phyloP scores from a whole-genome alignment of 371 early-diverging fungal species.

The Funneliformis caledonium region DNA sequence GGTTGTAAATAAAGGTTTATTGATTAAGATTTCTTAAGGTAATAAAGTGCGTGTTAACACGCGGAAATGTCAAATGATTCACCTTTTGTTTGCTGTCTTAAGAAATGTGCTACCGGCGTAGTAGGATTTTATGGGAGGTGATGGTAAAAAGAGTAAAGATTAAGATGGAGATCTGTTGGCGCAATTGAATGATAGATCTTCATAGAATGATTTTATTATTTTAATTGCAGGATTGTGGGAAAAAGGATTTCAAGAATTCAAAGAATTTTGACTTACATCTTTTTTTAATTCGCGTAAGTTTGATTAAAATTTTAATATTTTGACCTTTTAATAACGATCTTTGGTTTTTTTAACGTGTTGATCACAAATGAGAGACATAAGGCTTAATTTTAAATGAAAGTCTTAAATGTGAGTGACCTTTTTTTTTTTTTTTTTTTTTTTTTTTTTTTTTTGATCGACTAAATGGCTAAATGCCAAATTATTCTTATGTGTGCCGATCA shows the following conservation, averaged over 20 bases:
- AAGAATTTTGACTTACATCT: not conserved
- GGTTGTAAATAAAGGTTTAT: conserved; percentile 17
- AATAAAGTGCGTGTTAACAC: not conserved
- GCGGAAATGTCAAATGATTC: not conserved
- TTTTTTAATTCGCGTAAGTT: conserved; percentile 18
- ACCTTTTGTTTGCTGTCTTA: conserved; percentile 10
- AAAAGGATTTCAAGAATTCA: not conserved
- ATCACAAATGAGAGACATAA: not conserved
- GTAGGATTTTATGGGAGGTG: not conserved
- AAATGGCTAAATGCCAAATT: too few species aligned
- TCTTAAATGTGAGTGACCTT: not conserved
- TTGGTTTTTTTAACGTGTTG: not conserved
- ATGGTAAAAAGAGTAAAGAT: not conserved
- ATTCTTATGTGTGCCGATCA: not conserved
- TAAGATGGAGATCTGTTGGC: conserved; percentile 2
- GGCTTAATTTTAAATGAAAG: not conserved
- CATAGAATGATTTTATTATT: not conserved
- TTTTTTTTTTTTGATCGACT: too few species aligned
- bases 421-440: too few species aligned
- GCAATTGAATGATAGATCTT: not conserved
- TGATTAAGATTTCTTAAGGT: conserved; percentile 5
- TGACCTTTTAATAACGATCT: too few species aligned
- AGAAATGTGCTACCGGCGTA: conserved; percentile 4
- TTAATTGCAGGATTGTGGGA: conserved; percentile 3
- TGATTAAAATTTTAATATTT: not conserved